Percentiles rank a stretch among this genome's conserved stretches.
Conservation (phyloP, 495 filamentous ascomycete species). For the Penicillium herquei region DNA sequence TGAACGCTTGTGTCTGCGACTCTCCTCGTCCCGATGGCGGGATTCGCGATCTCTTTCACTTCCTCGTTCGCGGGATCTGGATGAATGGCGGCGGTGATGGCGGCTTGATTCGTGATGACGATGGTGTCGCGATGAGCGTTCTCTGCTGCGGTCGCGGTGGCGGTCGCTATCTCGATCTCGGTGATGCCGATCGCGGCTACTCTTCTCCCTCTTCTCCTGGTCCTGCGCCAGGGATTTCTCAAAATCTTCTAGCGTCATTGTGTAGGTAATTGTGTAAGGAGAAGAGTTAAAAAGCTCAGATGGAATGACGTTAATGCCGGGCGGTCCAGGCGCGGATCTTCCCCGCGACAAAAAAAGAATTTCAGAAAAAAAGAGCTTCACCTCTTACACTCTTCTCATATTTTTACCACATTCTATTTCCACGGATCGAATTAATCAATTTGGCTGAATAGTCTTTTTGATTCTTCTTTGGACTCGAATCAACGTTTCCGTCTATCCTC, state of each 20-base stretch:
- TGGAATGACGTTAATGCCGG: conserved; percentile 38
- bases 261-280: conserved; percentile 12
- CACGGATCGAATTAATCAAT: background rate
- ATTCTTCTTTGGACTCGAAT: background rate
- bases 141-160: conserved; percentile 40
- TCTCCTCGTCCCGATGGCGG: conserved; percentile 39
- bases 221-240: conserved; percentile 49
- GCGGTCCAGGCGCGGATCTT: conserved; percentile 35
- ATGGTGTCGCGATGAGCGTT: conserved; percentile 38
- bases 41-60: conserved; percentile 33
- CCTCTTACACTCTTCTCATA: conserved; percentile 5
- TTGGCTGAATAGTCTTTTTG: background rate
- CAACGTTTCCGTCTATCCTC: background rate
- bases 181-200: conserved; percentile 35
- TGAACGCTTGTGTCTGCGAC: conserved; percentile 56
- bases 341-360: conserved; percentile 35
- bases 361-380: conserved; percentile 26
- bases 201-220: conserved; percentile 35
- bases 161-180: conserved; percentile 41
- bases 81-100: conserved; percentile 47
- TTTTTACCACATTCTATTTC: conserved; percentile 1
- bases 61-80: conserved; percentile 38
- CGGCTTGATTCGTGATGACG: conserved; percentile 39
- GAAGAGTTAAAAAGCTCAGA: conserved; percentile 18
- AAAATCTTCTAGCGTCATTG: conserved; percentile 55